These are phyloP conservation scores for Pulveroboletus sp. DNA, from an alignment of 768 basidiomycete species.

Conservation along the genomic window DNA sequence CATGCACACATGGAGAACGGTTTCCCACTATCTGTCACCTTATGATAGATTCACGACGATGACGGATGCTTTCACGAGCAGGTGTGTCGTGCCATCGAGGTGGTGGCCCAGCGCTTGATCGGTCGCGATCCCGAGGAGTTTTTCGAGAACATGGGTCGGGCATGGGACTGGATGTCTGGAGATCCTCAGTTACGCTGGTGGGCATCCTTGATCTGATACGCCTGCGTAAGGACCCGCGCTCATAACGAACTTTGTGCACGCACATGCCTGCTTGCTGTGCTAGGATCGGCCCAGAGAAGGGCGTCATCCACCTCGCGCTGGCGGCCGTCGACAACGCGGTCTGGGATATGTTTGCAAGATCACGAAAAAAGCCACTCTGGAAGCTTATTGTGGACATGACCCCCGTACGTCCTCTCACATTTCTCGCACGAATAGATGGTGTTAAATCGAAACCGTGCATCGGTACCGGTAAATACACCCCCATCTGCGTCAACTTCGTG, in stretches of 20 bases:
- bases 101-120: slow-evolving; percentile 58
- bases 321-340: slow-evolving; percentile 88
- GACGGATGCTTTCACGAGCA: slow-evolving; percentile 22
- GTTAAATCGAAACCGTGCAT: too few species aligned
- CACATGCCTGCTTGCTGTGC: too few species aligned
- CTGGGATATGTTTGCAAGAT: slow-evolving; percentile 89
- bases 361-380: slow-evolving; percentile 84
- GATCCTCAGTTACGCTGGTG: slow-evolving; percentile 92
- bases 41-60: background rate
- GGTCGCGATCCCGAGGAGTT: slow-evolving; percentile 78
- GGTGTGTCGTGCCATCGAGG: slow-evolving; percentile 81
- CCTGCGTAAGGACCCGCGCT: background rate
- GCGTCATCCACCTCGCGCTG: slow-evolving; percentile 87
- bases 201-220: background rate
- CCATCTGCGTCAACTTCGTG: too few species aligned
- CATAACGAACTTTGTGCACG: background rate
- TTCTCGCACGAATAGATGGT: too few species aligned
- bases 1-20: too few species aligned
- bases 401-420: slow-evolving; percentile 40
- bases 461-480: too few species aligned
- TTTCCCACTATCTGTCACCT: background rate
- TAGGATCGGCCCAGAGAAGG: slow-evolving; percentile 93
- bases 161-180: slow-evolving; percentile 81
- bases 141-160: slow-evolving; percentile 86
- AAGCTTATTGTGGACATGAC: slow-evolving; percentile 91